Evolutionary conservation across 2,329 filamentous ascomycete genomes (phyloP), one percentile per base, ranked within the genome.

Genomic region (Aureobasidium sp.): DNA sequence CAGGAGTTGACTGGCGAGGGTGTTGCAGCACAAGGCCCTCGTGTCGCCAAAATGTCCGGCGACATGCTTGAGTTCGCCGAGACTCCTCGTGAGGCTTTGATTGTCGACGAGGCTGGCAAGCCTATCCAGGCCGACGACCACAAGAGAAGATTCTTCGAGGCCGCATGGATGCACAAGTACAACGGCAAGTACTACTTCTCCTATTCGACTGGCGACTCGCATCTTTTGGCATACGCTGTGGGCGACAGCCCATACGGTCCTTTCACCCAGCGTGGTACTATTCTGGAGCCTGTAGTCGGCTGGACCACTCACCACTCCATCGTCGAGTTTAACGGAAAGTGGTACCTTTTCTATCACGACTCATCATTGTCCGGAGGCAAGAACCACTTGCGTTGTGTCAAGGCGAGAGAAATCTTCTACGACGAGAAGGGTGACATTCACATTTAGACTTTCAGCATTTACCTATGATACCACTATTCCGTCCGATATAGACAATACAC

Each of bases 221-320:
- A 91, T 73, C 89, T 80, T 72, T 77, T 92, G 36, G 87, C 80
- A 66, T 91, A 90, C 70, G 89, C 86, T 1, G 84, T 81, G 2
- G 82, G 86, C 0, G 77, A 83, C 5, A 85, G 75, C 62, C 88
- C 89, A 0, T 74, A 84, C 12, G 88, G 89, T 0, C 88, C 89
- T 0, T 91, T 91, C 68, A 88, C 84, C 1, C 91, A 90, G 65
- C 81, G 79, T 0, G 88, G 89, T 0, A 77, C 84, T 51, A 87
- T 92, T 61, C 72, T 92, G 53, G 87, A 91, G 77, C 89, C 88
- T 0, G 89, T 92, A 5, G 73, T 88, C 29, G 88, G 89, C 1
- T 92, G 89, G 89, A 91, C 89, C 47, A 92, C 89, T 61, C 89
- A 91, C 75, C 89, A 91, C 72, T 89, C 85, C 3, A 87, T 92